Base-by-base conservation (phyloP, 805 yeast species). In the Hanseniaspora guilliermondii region DNA sequence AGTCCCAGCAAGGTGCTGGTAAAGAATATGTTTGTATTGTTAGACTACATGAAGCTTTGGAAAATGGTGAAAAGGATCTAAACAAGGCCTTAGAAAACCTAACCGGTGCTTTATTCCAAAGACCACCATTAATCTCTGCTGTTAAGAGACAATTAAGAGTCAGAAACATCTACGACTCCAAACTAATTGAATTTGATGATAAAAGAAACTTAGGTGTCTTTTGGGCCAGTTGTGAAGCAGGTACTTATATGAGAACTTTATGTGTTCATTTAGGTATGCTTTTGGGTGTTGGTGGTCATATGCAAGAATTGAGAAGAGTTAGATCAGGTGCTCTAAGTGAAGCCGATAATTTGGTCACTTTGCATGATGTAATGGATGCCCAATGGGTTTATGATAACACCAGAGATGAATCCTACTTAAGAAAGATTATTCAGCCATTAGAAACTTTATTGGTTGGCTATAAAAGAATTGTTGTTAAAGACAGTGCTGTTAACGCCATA, bases 161-260 rank as follows among this genome's bases (percentile, higher is more conserved):
- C 59, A 82, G 98, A 73, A 93, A 97, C 60, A 89, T 93, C 68
- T 93, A 93, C 72, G 97, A 93, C 68, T 86, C 96, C 59, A 88
- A 91, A 61, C 77, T 93, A 68, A 81, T 93, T 65, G 98, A 93
- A 73, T 93, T 93, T 66, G 98, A 89, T 74, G 85, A 88, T 73
- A 89, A 93, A 73, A 84, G 97, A 72, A 91, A 93, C 64, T 77
- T 93, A 59, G 95, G 95, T 75, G 97, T 93, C 36, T 93, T 93
- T 76, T 93, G 98, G 98, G 98, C 97, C 57, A 85, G 95, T 41
- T 93, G 98, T 79, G 98, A 93, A 76, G 98, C 98, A 58, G 98
- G 98, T 74, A 93, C 98, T 58, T 93, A 93, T 74, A 93, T 93
- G 96, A 85, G 98, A 79, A 93, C 98, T 49, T 76, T 93, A 64